Evolutionary conservation across 106 monocot genomes (phyloP), one percentile per base, ranked within the genome.

Genomic region (Posidonia australis): DNA sequence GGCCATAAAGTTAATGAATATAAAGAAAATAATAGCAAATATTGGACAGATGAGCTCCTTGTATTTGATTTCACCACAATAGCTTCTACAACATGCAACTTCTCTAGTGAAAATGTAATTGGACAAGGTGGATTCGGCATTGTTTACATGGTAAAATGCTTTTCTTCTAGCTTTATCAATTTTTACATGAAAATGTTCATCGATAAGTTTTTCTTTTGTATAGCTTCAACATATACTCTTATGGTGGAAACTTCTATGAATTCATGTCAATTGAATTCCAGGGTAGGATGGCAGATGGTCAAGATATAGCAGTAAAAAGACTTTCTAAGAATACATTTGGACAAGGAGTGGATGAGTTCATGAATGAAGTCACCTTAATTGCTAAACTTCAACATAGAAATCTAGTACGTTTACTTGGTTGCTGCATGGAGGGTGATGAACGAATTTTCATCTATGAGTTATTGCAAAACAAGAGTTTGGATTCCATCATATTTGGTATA

Each of bases 371-470:
- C 1, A 14, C 12, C 14, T 42, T 67, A n/a, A 67, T 67, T 7
- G 67, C 36, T 5, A 67, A 67, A 18, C 67, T 67, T 67, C 55
- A 67, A 29, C 67, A 67, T 52, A 48, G 24, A 13, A 67, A 67
- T 54, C 41, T 67, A 12, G 44, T 67, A 18, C 18, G 43, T 19
- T 22, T 67, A 0, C 54, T 67, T 11, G 67, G 44, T 21, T 67
- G 36, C 24, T 67, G 67, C 26, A 28, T 55, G 19, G 23, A 55
- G 5, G 14, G 20, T 5, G 55, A 67, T 19, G 67, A 67, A 41
- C 53, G 67, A 41, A 55, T 67, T 20, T 17, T 67, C n/a, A 29
- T 67, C 13, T 67, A 67, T 42, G 67, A 67, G 5, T 67, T n/a
- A 10, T 42, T 62, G 43, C 32, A 0, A 30, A 36, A 62, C 12